Evolutionary conservation across 306 rosid genomes (phyloP).

Genomic region (Cyamopsis tetragonoloba): DNA sequence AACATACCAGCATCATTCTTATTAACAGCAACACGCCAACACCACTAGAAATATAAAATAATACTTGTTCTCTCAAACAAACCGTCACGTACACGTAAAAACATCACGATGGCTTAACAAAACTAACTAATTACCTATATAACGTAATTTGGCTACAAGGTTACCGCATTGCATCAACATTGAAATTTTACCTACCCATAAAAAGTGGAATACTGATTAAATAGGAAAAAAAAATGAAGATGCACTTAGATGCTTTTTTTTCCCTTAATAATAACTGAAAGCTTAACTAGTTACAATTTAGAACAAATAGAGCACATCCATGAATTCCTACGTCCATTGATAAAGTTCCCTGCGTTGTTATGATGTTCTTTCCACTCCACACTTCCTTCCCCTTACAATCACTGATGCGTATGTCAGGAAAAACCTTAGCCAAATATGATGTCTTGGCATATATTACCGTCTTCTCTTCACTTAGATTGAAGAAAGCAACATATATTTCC

Average conservation of each 20-base stretch:
- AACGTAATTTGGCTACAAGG: not conserved
- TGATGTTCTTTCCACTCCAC: constrained; percentile 57
- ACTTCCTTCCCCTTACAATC: constrained; percentile 53
- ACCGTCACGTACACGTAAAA: not conserved
- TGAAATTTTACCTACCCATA: not conserved
- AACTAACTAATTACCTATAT: not conserved
- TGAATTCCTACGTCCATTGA: constrained; percentile 43
- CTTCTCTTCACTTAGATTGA: constrained; percentile 53
- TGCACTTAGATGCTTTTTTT: not conserved
- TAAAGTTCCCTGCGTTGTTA: constrained; percentile 28
- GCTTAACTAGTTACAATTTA: constrained; percentile 36
- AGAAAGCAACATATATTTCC: constrained; percentile 68
- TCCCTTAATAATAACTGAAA: not conserved
- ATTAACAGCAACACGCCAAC: too few species aligned
- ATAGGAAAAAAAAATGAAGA: not conserved
- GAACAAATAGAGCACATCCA: constrained; percentile 62
- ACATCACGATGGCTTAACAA: not conserved
- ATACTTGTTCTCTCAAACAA: not conserved
- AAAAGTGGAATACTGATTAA: not conserved
- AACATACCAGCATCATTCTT: too few species aligned
- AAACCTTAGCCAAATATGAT: constrained; percentile 46
- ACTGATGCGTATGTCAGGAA: constrained; percentile 32
- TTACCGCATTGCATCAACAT: not conserved
- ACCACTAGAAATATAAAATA: too few species aligned
- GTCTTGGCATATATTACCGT: constrained; percentile 37